Base-by-base conservation (phyloP, 1,139 yeast genomes). In the Protomyces pachydermus region DNA sequence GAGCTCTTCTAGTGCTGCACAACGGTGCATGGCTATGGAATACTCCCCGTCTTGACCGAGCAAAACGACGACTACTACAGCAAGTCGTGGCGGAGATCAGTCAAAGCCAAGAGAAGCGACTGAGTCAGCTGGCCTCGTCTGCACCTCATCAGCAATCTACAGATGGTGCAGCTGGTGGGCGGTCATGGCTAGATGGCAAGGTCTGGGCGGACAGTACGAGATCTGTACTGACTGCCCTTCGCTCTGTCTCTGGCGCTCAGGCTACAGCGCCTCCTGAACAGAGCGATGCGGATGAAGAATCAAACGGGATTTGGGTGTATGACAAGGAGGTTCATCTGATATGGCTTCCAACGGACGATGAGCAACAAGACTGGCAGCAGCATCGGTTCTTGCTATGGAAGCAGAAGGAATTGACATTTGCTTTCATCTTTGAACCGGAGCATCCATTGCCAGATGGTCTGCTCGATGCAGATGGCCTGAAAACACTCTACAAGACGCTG, bases 131-230 rank as follows among this genome's bases (percentile, higher is more conserved):
- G 45, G 54, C 18, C 25, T 55, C 38, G 14, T 37, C 16, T 28
- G 16, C 10, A 9, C 28, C 8, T 39, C 5, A 18, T 51, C 52
- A n/a, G 54, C 28, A 32, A 20, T n/a, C 42, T 34, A 45, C 50
- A n/a, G 42, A 37, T 45, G 45, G 45, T 45, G 50, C 16, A 2
- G 48, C 18, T 14, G 25, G 32, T 10, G 9, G 9, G 10, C 39
- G n/a, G 9, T 57, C 61, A 4, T 58, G 62, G 62, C 35, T 51
- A 42, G 42, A 51, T n/a, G 53, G 56, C 6, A 37, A 52, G 32
- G 54, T 28, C 39, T 58, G 62, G 62, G 23, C 62, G 10, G 45
- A 20, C 32, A 54, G 54, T 18, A 52, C 62, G 1, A 14, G 39
- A 3, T 25, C 45, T 14, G 32, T 57, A 16, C 8, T 57, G 50